Base-by-base conservation (phyloP, 805 yeast genomes). In the Ogataea wickerhamii region DNA sequence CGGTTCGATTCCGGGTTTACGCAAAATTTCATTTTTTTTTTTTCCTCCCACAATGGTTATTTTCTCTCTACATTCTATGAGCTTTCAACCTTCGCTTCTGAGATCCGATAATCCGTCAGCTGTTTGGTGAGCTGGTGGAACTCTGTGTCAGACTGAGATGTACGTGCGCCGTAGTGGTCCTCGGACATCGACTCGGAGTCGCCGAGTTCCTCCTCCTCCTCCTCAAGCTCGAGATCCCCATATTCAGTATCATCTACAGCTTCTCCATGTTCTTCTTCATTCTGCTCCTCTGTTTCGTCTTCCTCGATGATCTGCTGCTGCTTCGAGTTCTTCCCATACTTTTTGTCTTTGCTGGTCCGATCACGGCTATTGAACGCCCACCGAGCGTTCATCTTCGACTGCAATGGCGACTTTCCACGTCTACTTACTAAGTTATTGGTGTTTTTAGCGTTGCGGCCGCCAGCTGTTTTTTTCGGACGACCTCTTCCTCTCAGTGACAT, bases 381-480 rank as follows among this genome's bases (percentile, higher is more conserved):
- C 21, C 52, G 55, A 4, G 65, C 43, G 31, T 53, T 58, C 34
- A 55, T 29, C 28, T 50, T 57, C 5, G 55, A 37, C 17, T 54
- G 58, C 5, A 60, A 37, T 1, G 66, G 66, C 1, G 64, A 57
- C 41, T 57, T 59, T 6, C 67, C 63, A 18, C 67, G 48, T 25
- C 52, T 54, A 4, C 46, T 12, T 2, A 51, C 36, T 24, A 43
- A 36, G 18, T 32, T 42, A 19, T 38, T 43, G 22, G 32, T 36
- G 3, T 33, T 28, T n/a, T 42, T 29, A 23, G 43, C 29, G n/a
- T 43, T 38, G 36, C 41, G 34, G n/a, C 40, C 13, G 21, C 33
- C 34, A 8, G 37, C 37, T 6, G 24, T 45, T 23, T 41, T 46
- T 27, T 47, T 48, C 11, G 51, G 42, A 29, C 49, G 51, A n/a